Conservation (phyloP, 441 rosid species). For the Mallotus japonicus region DNA sequence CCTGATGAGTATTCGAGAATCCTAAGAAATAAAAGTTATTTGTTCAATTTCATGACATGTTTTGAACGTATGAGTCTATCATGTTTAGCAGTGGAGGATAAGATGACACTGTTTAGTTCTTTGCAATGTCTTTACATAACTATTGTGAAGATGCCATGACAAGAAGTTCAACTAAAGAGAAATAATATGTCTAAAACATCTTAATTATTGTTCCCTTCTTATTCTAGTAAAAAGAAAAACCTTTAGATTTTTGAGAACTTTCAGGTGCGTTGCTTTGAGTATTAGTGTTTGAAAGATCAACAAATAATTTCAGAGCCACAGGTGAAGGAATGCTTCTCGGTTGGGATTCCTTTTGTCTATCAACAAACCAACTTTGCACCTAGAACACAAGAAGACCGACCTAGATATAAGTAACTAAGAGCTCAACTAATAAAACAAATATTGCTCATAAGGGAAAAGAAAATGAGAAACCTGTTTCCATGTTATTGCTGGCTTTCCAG, state of each 20-base stretch:
- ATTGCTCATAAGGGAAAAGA: neutral
- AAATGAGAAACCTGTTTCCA: constrained; percentile 59
- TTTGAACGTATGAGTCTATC: neutral
- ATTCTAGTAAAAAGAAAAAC: constrained; percentile 29
- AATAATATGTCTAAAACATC: neutral
- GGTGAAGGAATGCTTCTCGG: constrained; percentile 21
- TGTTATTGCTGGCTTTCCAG: constrained; percentile 58
- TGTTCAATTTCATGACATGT: neutral
- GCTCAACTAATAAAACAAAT: neutral
- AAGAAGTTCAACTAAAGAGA: neutral
- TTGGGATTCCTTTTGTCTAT: constrained; percentile 35
- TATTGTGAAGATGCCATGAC: neutral
- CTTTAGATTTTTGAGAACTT: constrained; percentile 39
- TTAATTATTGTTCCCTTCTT: neutral
- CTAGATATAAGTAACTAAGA: constrained; percentile 4
- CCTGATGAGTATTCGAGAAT: neutral
- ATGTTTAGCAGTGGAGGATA: neutral
- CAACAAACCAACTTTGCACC: constrained; percentile 75
- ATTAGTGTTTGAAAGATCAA: constrained; percentile 39
- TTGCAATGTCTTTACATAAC: neutral
- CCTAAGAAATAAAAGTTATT: no score
- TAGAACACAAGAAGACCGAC: constrained; percentile 27
- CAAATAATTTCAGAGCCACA: constrained; percentile 33
- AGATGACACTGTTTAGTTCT: neutral
- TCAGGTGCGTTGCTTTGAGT: constrained; percentile 19